Evolutionary conservation across 176 grass and related monocot species (phyloP).

Genomic region (Dendrocalamus sinicus): DNA sequence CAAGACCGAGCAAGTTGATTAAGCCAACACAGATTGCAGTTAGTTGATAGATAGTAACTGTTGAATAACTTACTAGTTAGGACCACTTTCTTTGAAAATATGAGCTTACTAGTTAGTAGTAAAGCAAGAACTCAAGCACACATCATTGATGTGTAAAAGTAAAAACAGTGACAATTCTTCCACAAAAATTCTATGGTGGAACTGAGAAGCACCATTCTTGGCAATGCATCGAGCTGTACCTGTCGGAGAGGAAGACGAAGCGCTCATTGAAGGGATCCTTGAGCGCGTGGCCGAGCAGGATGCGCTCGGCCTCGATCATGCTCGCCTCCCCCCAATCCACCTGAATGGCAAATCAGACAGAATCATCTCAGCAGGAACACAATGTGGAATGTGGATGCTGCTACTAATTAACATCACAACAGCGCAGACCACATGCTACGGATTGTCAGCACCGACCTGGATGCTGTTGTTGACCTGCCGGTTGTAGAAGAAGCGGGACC

Average conservation of each 20-base stretch:
- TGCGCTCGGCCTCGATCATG: constrained; percentile 89
- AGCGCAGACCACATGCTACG: background rate
- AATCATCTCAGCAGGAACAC: background rate
- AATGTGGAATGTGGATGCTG: background rate
- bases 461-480: constrained; percentile 94
- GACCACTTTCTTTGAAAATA: background rate
- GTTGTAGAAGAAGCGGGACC: constrained; percentile 78
- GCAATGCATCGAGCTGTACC: constrained; percentile 47
- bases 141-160: background rate
- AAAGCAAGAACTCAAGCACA: constrained; percentile 9
- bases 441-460: constrained; percentile 53
- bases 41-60: background rate
- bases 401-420: background rate
- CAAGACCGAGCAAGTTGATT: background rate
- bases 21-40: background rate
- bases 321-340: constrained; percentile 98
- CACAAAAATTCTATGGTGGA: background rate
- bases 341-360: constrained; percentile 42
- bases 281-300: constrained; percentile 84
- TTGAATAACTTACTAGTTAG: background rate
- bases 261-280: constrained; percentile 76
- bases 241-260: constrained; percentile 96
- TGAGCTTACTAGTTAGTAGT: background rate
- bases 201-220: background rate
- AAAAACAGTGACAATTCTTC: background rate